Percentiles rank a stretch among this genome's conserved stretches.
phyloP scores from a whole-genome alignment of 805 yeast species.

The Cyberlindnera samutprakarnensis region DNA sequence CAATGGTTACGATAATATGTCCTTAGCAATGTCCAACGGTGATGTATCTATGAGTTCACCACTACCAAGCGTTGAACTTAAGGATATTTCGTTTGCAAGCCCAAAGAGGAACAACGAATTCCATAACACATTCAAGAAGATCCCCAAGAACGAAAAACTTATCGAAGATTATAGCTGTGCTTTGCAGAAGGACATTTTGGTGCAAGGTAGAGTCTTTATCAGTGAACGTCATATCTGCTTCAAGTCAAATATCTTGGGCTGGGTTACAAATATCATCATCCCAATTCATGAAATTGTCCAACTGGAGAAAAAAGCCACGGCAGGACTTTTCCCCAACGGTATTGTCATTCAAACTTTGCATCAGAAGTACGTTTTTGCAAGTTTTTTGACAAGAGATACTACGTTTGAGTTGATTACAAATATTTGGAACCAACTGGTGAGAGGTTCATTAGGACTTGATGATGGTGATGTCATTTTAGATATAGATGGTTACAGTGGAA shows the following conservation, averaged over 20 bases:
- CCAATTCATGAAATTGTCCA: conserved; percentile 65
- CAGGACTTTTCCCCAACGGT: conserved; percentile 87
- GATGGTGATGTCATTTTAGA: conserved; percentile 7
- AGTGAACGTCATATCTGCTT: conserved; percentile 75
- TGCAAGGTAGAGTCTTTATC: conserved; percentile 82
- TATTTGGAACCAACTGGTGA: conserved; percentile 49
- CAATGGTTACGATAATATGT: conserved; percentile 1
- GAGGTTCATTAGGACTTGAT: conserved; percentile 16
- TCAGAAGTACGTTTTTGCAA: conserved; percentile 74
- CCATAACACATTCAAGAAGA: conserved; percentile 62
- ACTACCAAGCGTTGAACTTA: conserved; percentile 10
- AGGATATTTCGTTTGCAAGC: conserved; percentile 35
- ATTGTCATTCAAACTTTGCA: conserved; percentile 34
- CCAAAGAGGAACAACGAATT: conserved; percentile 65
- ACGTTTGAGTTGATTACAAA: conserved; percentile 43
- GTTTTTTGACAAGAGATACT: conserved; percentile 70
- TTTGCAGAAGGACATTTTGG: conserved; percentile 65
- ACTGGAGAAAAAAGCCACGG: conserved; percentile 77
- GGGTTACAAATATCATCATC: conserved; percentile 80
- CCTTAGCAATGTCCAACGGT: conserved; percentile 3
- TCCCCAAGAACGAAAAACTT: conserved; percentile 61
- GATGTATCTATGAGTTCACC: conserved; percentile 5
- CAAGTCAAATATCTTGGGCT: conserved; percentile 80
- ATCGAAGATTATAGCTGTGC: conserved; percentile 91
- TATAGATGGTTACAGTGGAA: conserved; percentile 7